These are phyloP conservation scores for Dryadomyces quercus-mongolicae DNA, from an alignment of 2,329 filamentous ascomycete genomes.

Conservation along the genomic window DNA sequence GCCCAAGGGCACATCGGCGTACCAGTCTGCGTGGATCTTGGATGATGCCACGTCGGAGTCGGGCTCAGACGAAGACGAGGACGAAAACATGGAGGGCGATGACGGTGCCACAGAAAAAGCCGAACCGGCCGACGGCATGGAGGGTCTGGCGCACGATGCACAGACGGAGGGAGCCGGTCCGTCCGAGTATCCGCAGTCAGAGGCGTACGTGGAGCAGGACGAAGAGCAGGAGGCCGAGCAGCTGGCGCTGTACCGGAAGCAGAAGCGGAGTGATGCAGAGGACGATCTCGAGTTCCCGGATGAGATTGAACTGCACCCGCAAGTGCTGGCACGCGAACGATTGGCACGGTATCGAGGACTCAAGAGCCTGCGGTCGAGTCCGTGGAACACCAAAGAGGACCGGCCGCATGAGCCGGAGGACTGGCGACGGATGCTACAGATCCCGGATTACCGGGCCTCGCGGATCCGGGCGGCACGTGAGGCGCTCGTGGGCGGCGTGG, in stretches of 20 bases:
- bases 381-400: constrained; percentile 85
- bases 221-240: constrained; percentile 70
- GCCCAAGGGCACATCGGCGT: constrained; percentile 83
- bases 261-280: constrained; percentile 71
- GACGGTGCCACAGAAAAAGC: constrained; percentile 49
- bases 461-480: constrained; percentile 68
- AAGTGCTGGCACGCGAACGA: constrained; percentile 75
- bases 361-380: constrained; percentile 79
- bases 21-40: constrained; percentile 90
- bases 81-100: constrained; percentile 43
- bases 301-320: constrained; percentile 86
- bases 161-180: constrained; percentile 59
- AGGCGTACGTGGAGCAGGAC: constrained; percentile 78
- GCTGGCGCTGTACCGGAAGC: constrained; percentile 67
- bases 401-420: constrained; percentile 76
- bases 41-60: constrained; percentile 64
- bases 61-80: constrained; percentile 70
- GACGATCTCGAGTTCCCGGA: constrained; percentile 95
- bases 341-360: constrained; percentile 78
- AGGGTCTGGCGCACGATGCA: constrained; percentile 52
- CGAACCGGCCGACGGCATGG: constrained; percentile 59
- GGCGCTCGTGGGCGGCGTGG: constrained; percentile 76
- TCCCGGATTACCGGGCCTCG: constrained; percentile 81
- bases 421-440: constrained; percentile 74
- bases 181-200: constrained; percentile 87